These are phyloP conservation scores for Daldinia bambusicola DNA, from an alignment of 495 filamentous ascomycete genomes.

Conservation along the genomic window DNA sequence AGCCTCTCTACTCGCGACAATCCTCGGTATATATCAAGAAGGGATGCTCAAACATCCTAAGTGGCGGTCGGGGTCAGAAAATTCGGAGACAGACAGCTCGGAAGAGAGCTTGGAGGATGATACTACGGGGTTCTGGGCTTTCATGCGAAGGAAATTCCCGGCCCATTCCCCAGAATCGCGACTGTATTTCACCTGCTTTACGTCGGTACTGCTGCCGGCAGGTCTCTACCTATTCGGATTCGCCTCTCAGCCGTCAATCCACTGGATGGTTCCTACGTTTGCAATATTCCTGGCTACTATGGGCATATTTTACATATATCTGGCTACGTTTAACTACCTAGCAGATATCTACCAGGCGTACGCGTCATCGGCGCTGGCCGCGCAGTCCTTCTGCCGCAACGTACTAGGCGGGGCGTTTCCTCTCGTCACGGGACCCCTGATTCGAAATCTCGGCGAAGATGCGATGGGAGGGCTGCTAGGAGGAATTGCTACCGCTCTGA, in stretches of 20 bases:
- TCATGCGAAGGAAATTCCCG: constrained; percentile 54
- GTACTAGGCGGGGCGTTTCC: constrained; percentile 86
- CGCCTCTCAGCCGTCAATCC: constrained; percentile 70
- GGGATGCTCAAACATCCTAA: constrained; percentile 54
- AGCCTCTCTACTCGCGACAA: constrained; percentile 73
- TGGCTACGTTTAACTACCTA: constrained; percentile 93
- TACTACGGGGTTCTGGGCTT: constrained; percentile 47
- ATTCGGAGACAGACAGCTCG: constrained; percentile 47
- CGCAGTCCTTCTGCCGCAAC: constrained; percentile 87
- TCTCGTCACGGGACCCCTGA: constrained; percentile 76
- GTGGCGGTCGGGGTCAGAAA: constrained; percentile 53
- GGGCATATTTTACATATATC: constrained; percentile 88
- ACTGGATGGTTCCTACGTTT: constrained; percentile 81
- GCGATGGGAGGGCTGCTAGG: constrained; percentile 82
- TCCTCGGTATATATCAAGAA: constrained; percentile 80
- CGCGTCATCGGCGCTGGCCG: constrained; percentile 86
- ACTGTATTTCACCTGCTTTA: constrained; percentile 84
- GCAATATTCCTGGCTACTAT: constrained; percentile 80
- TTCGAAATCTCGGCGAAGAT: constrained; percentile 73
- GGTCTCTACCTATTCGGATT: constrained; percentile 82
- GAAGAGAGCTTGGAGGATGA: constrained; percentile 17
- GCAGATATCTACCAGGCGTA: constrained; percentile 90
- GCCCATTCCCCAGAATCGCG: constrained; percentile 75
- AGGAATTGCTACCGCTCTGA: constrained; percentile 74
- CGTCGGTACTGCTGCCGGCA: constrained; percentile 70